Evolutionary conservation across 257 asterid species (phyloP).

Genomic region (Solanum clarkiae): DNA sequence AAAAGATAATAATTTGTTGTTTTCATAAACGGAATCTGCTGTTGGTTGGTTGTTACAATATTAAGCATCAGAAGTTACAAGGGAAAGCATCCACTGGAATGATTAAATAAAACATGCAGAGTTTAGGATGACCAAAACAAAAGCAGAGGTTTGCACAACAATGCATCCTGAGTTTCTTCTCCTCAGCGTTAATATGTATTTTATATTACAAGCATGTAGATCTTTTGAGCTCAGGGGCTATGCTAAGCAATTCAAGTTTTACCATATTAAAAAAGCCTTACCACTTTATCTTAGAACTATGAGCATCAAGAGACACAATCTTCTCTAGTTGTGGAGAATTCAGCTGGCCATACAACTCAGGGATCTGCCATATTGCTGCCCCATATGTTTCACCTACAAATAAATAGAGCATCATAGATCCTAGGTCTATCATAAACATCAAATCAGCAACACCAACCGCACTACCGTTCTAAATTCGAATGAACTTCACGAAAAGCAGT

Average conservation of each 20-base stretch:
- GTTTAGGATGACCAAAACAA: background rate
- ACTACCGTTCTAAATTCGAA: background rate
- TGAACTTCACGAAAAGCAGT: background rate
- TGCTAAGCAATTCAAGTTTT: background rate
- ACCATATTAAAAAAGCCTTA: conserved; percentile 9
- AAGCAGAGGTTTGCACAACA: background rate
- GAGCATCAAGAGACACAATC: conserved; percentile 80
- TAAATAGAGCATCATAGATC: background rate
- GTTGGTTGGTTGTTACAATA: background rate
- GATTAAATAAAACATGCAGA: background rate
- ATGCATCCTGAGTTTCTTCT: background rate
- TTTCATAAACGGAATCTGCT: background rate
- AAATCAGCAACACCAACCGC: background rate
- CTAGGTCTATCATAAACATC: background rate
- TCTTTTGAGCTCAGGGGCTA: background rate
- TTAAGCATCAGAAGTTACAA: background rate
- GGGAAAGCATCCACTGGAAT: background rate
- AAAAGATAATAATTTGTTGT: background rate
- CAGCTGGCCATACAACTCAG: conserved; percentile 89
- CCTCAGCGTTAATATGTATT: background rate
- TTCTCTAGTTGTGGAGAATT: conserved; percentile 87
- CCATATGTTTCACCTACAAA: conserved; percentile 70
- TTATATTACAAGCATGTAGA: background rate
- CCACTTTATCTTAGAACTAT: conserved; percentile 71
- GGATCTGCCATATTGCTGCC: conserved; percentile 95